A percentile compares a stretch with the other conserved stretches of the same genome.
phyloP scores from a whole-genome alignment of 805 yeast species.

The Lachancea fermentati region DNA sequence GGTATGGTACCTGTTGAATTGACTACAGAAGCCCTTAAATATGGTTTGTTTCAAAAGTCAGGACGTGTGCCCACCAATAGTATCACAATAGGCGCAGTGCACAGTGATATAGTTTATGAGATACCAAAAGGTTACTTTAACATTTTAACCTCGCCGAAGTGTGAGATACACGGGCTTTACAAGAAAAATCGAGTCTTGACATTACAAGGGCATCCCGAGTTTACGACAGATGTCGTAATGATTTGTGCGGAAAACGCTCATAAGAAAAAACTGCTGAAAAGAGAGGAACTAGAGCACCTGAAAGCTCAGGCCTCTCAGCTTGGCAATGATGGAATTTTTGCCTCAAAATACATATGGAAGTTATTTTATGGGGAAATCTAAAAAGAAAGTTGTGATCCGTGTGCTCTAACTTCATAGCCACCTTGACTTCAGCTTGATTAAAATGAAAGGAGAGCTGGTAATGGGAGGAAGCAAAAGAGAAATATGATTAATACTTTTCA shows the following conservation, averaged over 20 bases:
- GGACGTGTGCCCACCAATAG: constrained; percentile 9
- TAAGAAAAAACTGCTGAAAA: neutral
- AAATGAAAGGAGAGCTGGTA: neutral
- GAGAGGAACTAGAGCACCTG: neutral
- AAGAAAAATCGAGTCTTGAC: constrained; percentile 50
- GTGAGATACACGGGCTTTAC: constrained; percentile 64
- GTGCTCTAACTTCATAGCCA: neutral
- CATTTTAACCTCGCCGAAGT: constrained; percentile 50
- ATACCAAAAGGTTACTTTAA: constrained; percentile 35
- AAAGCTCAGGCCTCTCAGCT: neutral
- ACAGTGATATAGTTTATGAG: constrained; percentile 50
- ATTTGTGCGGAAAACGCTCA: neutral
- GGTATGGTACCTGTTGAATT: constrained; percentile 50
- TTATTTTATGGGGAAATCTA: constrained; percentile 4
- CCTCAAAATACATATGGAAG: constrained; percentile 7
- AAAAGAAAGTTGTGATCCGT: too few relatives aligned
- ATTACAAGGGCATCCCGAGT: constrained; percentile 92
- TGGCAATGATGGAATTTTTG: constrained; percentile 6
- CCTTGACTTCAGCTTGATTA: neutral
- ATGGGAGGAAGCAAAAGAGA: too few relatives aligned
- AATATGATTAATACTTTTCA: too few relatives aligned
- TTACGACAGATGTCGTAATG: constrained; percentile 34
- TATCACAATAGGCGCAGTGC: constrained; percentile 45
- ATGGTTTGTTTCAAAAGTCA: constrained; percentile 12
- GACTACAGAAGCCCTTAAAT: constrained; percentile 35